A percentile compares a stretch with the other conserved stretches of the same genome.
These are phyloP conservation scores for Podosphaera aphanis DNA, from an alignment of 2,329 filamentous ascomycete genomes.

Conservation along the genomic window DNA sequence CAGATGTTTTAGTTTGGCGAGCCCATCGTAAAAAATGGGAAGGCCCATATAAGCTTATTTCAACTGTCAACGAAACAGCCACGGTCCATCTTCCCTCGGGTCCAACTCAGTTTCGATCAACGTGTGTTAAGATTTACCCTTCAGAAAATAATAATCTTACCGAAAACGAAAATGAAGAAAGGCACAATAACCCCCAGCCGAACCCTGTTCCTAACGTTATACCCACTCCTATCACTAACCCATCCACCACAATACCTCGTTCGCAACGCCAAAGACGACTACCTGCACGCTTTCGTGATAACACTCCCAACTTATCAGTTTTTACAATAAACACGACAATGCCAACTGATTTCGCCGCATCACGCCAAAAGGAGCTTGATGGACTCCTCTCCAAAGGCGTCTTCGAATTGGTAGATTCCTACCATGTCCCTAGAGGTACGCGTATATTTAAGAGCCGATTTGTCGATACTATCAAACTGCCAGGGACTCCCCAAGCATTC, in stretches of 20 bases:
- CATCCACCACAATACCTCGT: background rate
- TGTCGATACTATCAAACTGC: background rate
- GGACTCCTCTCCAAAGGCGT: background rate
- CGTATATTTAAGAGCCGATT: background rate
- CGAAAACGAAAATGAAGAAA: background rate
- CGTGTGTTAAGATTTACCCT: background rate
- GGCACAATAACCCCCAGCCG: too few species aligned
- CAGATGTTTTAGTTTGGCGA: conserved; percentile 2
- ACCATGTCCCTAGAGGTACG: background rate
- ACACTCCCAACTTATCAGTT: background rate
- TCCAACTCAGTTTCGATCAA: background rate
- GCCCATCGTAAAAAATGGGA: background rate
- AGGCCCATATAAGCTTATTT: conserved; percentile 1
- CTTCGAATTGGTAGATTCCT: background rate
- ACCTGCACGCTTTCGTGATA: background rate
- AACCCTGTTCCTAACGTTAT: too few species aligned
- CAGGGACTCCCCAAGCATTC: background rate
- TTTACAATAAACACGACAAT: background rate
- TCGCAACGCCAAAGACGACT: background rate
- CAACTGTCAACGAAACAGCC: background rate
- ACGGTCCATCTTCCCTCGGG: background rate
- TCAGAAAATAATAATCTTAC: background rate
- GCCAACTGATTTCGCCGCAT: background rate
- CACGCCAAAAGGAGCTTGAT: background rate
- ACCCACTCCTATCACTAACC: too few species aligned